These are phyloP conservation scores for Stylosanthes scabra DNA, from an alignment of 331 rosid species.

Conservation along the genomic window DNA sequence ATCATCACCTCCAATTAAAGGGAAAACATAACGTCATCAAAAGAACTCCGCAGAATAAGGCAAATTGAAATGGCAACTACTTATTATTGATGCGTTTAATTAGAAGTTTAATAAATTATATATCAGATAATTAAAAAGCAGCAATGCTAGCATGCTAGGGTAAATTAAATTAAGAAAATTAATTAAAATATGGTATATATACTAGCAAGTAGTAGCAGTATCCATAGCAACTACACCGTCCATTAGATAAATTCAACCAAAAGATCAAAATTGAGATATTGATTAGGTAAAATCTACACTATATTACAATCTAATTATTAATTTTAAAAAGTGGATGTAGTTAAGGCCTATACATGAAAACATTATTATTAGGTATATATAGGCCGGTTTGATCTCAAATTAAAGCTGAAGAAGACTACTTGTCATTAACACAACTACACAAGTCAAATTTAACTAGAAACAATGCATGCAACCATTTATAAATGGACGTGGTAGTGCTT, in stretches of 20 bases:
- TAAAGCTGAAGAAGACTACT: conserved; percentile 23
- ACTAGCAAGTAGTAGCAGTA: conserved; percentile 3
- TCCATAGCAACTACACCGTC: conserved; percentile 37
- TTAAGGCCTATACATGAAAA: conserved; percentile 51
- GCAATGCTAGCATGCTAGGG: neutral
- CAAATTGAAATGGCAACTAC: too few relatives aligned
- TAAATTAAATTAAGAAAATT: neutral
- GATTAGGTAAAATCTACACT: conserved; percentile 49
- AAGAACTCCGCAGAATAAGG: too few relatives aligned
- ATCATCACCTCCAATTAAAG: too few relatives aligned
- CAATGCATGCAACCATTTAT: conserved; percentile 1
- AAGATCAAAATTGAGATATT: conserved; percentile 38
- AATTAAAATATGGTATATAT: neutral
- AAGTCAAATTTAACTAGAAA: conserved; percentile 26
- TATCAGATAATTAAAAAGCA: neutral
- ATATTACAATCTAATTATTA: conserved; percentile 40
- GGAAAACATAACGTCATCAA: too few relatives aligned
- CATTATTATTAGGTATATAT: conserved; percentile 41
- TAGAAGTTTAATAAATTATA: too few relatives aligned
- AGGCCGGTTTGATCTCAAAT: conserved; percentile 55
- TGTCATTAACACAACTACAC: conserved; percentile 18
- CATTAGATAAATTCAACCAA: conserved; percentile 30
- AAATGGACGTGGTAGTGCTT: conserved; percentile 7
- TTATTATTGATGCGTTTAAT: too few relatives aligned
- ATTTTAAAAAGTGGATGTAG: conserved; percentile 36